A percentile compares a stretch with the other conserved stretches of the same genome.
Evolutionary conservation across 2,329 filamentous ascomycete species (phyloP).

Genomic region (Epichloe glyceriae): DNA sequence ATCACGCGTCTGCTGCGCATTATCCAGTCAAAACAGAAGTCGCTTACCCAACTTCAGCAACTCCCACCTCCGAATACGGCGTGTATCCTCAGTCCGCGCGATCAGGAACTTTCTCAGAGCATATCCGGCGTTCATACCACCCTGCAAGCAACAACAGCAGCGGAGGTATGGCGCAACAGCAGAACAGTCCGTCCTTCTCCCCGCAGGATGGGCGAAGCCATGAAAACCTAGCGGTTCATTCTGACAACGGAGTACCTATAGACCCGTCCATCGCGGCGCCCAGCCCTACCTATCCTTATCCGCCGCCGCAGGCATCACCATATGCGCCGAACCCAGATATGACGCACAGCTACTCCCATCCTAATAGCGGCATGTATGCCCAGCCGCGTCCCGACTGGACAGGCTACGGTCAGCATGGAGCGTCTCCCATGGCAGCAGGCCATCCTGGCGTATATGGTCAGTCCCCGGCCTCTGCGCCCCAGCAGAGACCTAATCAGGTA

Average conservation of each 20-base stretch:
- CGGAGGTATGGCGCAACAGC: constrained; percentile 89
- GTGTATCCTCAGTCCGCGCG: constrained; percentile 63
- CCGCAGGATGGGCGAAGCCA: constrained; percentile 69
- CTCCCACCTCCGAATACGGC: constrained; percentile 81
- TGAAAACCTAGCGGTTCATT: constrained; percentile 68
- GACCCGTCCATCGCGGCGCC: constrained; percentile 93
- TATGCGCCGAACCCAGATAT: constrained; percentile 80
- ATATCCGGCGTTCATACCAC: constrained; percentile 75
- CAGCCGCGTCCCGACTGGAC: constrained; percentile 64
- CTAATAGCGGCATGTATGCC: constrained; percentile 49
- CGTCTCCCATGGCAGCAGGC: constrained; percentile 34
- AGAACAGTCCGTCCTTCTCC: constrained; percentile 95
- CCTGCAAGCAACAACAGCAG: constrained; percentile 59
- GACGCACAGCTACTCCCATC: constrained; percentile 62
- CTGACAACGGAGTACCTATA: constrained; percentile 97
- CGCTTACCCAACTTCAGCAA: constrained; percentile 65
- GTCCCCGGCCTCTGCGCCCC: constrained; percentile 41
- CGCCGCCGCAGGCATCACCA: constrained; percentile 60
- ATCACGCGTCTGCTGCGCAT: constrained; percentile 86
- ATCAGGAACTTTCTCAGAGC: constrained; percentile 76
- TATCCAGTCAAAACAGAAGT: constrained; percentile 75
- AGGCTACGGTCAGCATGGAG: constrained; percentile 45
- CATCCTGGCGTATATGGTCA: constrained; percentile 40
- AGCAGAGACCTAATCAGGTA: constrained; percentile 48
- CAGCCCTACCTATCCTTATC: constrained; percentile 77